Conservation (phyloP, 2,329 filamentous ascomycete genomes). For the Fusarium nanum region DNA sequence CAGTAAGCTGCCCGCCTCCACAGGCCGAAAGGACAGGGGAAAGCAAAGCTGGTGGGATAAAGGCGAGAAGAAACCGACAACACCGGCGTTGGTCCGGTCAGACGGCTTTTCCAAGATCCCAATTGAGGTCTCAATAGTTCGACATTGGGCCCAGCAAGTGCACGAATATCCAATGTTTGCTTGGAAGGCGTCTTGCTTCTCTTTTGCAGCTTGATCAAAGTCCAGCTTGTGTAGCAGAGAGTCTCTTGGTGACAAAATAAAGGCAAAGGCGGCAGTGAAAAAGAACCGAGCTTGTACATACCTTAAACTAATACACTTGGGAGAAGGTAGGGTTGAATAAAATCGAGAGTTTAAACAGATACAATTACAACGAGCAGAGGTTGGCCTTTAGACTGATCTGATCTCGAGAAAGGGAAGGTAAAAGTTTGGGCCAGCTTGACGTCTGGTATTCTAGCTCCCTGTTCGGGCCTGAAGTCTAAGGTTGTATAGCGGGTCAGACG, state of each 20-base stretch:
- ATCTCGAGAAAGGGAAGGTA: constrained; percentile 46
- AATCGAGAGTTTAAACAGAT: constrained; percentile 23
- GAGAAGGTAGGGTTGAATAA: constrained; percentile 30
- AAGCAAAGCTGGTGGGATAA: constrained; percentile 12
- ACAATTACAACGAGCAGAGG: constrained; percentile 42
- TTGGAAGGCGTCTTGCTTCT: constrained; percentile 24
- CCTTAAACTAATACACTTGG: constrained; percentile 42
- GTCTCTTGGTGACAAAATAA: constrained; percentile 25
- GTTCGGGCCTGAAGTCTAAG: constrained; percentile 53
- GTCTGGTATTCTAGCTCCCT: constrained; percentile 32
- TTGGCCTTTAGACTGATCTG: constrained; percentile 45
- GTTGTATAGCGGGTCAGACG: constrained; percentile 38
- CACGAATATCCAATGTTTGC: constrained; percentile 25
- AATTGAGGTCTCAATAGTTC: constrained; percentile 33
- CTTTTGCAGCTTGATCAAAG: constrained; percentile 12
- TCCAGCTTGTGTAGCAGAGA: constrained; percentile 18
- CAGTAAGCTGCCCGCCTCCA: constrained; percentile 37
- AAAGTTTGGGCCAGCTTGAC: constrained; percentile 45
- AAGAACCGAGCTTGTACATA: constrained; percentile 39
- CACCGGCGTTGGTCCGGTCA: constrained; percentile 31
- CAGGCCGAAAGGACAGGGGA: constrained; percentile 31
- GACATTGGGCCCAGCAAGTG: constrained; percentile 15
- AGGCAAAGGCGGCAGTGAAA: constrained; percentile 22
- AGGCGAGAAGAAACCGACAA: constrained; percentile 18
- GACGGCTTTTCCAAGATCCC: constrained; percentile 31